phyloP scores from a whole-genome alignment of 768 basidiomycete species.

The Crepidotus variabilis region DNA sequence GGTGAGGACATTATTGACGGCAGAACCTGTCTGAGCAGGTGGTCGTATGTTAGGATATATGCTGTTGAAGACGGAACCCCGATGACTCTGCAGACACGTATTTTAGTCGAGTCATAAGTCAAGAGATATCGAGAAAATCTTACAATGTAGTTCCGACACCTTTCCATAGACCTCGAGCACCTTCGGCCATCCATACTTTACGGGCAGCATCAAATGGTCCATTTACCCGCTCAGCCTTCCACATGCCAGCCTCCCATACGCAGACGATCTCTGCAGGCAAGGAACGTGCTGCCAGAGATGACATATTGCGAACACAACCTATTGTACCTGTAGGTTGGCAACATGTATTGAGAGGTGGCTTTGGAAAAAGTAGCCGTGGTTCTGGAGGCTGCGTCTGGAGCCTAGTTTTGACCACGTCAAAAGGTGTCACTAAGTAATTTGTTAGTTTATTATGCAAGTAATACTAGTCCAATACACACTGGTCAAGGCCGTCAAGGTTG shows the following conservation, averaged over 20 bases:
- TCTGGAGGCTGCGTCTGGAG: conserved; percentile 85
- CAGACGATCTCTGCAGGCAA: conserved; percentile 67
- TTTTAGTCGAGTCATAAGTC: not conserved
- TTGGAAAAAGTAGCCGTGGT: conserved; percentile 47
- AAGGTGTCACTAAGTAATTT: conserved; percentile 85
- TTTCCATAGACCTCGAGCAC: conserved; percentile 88
- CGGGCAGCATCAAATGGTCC: conserved; percentile 85
- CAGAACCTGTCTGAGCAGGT: conserved; percentile 62
- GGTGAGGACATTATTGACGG: conserved; percentile 55
- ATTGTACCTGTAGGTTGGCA: conserved; percentile 60
- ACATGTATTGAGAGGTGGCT: conserved; percentile 53
- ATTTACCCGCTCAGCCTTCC: conserved; percentile 67
- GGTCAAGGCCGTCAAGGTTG: conserved; percentile 77
- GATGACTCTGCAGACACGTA: conserved; percentile 57
- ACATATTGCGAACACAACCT: conserved; percentile 75
- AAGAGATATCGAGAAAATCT: conserved; percentile 23
- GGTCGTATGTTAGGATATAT: conserved; percentile 96
- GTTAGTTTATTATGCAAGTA: conserved; percentile 5
- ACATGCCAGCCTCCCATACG: conserved; percentile 70
- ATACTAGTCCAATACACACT: conserved; percentile 41
- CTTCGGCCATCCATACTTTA: conserved; percentile 79
- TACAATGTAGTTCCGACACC: conserved; percentile 89
- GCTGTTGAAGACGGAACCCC: conserved; percentile 88
- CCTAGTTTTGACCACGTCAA: conserved; percentile 96
- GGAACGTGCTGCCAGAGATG: conserved; percentile 61